phyloP scores from a whole-genome alignment of 495 filamentous ascomycete genomes.

The Neurospora tetraspora region DNA sequence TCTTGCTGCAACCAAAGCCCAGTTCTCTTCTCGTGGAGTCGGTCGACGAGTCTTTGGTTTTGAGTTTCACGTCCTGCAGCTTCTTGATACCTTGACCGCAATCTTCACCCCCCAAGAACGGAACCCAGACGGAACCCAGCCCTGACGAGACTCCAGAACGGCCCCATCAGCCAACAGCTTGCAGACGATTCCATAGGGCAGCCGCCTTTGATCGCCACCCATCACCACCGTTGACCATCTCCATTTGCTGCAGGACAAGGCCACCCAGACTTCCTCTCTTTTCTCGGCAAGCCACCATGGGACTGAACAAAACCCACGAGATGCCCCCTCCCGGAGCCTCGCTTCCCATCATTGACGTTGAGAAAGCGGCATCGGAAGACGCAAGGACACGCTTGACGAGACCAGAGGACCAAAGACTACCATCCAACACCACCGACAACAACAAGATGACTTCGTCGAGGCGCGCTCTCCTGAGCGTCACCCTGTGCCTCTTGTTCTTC shows the following conservation, averaged over 20 bases:
- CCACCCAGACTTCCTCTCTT: neutral
- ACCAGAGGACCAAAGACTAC: neutral
- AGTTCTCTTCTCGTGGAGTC: neutral
- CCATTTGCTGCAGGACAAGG: neutral
- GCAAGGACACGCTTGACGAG: neutral
- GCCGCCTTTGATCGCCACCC: neutral
- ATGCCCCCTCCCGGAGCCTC: slow-evolving; percentile 2
- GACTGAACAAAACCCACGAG: slow-evolving; percentile 2
- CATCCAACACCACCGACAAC: slow-evolving; percentile 1
- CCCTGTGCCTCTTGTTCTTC: slow-evolving; percentile 20
- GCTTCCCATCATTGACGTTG: slow-evolving; percentile 3
- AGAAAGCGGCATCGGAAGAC: slow-evolving; percentile 4
- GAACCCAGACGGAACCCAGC: neutral
- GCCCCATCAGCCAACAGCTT: slow-evolving; percentile 1
- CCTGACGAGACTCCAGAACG: slow-evolving; percentile 3
- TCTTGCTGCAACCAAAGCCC: neutral
- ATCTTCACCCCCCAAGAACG: neutral
- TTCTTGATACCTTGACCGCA: neutral
- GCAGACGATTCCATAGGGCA: neutral
- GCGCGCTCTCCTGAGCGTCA: slow-evolving; percentile 18
- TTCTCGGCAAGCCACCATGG: slow-evolving; percentile 7
- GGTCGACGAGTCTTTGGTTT: neutral
- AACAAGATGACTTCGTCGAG: slow-evolving; percentile 18
- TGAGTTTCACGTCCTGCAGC: neutral
- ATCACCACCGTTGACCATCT: neutral